phyloP scores from a whole-genome alignment of 768 basidiomycete species.

The Leccinum sublutescens region DNA sequence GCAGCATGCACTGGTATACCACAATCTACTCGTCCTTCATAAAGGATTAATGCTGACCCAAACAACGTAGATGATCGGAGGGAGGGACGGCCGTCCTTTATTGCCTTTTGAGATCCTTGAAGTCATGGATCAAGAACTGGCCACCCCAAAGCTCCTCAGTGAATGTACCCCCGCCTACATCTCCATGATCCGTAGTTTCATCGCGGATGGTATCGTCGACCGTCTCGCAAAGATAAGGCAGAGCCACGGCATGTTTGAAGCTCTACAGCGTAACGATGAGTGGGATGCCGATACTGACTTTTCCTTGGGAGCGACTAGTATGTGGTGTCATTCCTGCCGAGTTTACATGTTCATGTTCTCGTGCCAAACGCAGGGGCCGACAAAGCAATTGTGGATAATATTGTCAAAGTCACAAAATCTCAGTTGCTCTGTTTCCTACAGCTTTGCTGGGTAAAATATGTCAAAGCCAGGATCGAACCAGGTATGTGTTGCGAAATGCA shows the following conservation, averaged over 20 bases:
- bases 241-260: constrained; percentile 80
- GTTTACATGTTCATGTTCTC: neutral
- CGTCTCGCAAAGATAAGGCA: constrained; percentile 66
- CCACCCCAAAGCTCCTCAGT: constrained; percentile 53
- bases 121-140: constrained; percentile 63
- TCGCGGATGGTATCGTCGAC: constrained; percentile 62
- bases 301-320: constrained; percentile 72
- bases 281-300: constrained; percentile 80
- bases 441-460: constrained; percentile 89
- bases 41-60: constrained; percentile 6
- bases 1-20: constrained; percentile 73
- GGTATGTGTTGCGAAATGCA: constrained; percentile 41
- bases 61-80: constrained; percentile 56
- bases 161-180: constrained; percentile 75
- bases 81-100: constrained; percentile 59
- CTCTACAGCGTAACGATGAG: constrained; percentile 66
- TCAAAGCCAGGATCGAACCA: constrained; percentile 95
- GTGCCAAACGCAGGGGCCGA: constrained; percentile 49
- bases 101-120: constrained; percentile 86
- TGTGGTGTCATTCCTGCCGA: constrained; percentile 19
- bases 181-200: constrained; percentile 65
- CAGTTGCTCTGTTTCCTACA: constrained; percentile 81
- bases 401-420: constrained; percentile 78
- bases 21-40: neutral
- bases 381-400: constrained; percentile 81